phyloP scores from a whole-genome alignment of 257 asterid genomes.

The Ligustrum vulgare region DNA sequence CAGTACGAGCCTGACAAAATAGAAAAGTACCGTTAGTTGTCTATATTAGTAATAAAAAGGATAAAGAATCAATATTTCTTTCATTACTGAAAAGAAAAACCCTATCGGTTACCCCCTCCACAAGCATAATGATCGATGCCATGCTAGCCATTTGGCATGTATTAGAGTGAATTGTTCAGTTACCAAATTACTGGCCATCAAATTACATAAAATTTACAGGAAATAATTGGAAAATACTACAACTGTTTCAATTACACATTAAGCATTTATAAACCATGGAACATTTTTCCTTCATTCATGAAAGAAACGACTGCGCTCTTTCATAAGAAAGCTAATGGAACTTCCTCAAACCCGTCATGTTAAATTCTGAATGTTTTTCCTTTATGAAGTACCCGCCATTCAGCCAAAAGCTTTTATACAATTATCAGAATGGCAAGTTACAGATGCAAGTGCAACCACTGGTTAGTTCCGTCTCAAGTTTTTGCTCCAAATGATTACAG shows the following conservation, averaged over 20 bases:
- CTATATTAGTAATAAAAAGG: neutral
- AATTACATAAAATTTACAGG: neutral
- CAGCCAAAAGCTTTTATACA: neutral
- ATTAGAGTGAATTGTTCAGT: neutral
- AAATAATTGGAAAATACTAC: neutral
- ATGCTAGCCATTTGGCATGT: neutral
- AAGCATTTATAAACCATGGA: neutral
- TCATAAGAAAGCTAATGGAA: neutral
- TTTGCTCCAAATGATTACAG: neutral
- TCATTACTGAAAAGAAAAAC: neutral
- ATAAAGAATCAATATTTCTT: neutral
- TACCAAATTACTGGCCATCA: neutral
- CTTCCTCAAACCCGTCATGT: neutral
- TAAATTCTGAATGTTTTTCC: neutral
- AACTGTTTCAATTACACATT: neutral
- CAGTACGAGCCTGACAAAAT: constrained; percentile 23
- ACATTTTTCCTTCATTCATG: neutral
- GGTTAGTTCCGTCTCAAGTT: neutral
- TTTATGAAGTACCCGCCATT: neutral
- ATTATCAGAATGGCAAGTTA: neutral
- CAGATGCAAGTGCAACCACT: neutral
- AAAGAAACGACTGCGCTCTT: neutral
- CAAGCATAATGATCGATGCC: no score
- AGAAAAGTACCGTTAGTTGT: neutral
- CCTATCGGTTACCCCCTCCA: neutral